phyloP scores from a whole-genome alignment of 192 early-diverging fungal species.

The Backusella macrospora region DNA sequence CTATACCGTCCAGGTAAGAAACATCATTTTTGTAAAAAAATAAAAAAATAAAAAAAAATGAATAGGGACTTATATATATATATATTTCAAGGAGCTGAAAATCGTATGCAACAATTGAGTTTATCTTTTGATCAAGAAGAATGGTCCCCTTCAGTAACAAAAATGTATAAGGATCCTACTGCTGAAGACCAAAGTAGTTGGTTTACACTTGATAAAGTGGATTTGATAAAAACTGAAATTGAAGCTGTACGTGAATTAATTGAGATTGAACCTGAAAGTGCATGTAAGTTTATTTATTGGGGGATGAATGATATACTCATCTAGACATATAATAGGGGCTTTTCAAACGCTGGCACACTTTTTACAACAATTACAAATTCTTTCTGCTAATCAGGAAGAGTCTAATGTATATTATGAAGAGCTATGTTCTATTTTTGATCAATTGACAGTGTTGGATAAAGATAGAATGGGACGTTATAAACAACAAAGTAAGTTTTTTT shows the following conservation, averaged over 20 bases:
- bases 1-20: background rate
- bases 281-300: conserved; percentile 60
- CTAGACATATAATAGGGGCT: conserved; percentile 48
- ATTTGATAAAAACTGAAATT: conserved; percentile 61
- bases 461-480: conserved; percentile 58
- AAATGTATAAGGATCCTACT: conserved; percentile 17
- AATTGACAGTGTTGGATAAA: conserved; percentile 57
- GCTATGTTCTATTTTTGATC: conserved; percentile 49
- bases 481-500: conserved; percentile 57
- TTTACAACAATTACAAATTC: conserved; percentile 43
- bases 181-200: conserved; percentile 26
- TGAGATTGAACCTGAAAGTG: conserved; percentile 81
- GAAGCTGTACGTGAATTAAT: conserved; percentile 64
- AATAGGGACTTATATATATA: too few relatives aligned
- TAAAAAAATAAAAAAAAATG: too few relatives aligned
- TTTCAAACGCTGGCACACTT: conserved; percentile 63
- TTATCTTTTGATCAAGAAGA: background rate
- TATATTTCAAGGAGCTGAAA: background rate
- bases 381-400: conserved; percentile 20
- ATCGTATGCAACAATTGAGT: background rate
- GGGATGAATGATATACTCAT: background rate
- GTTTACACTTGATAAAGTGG: conserved; percentile 41
- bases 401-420: conserved; percentile 29
- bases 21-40: background rate
- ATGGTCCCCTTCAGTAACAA: background rate